Base-by-base conservation (phyloP, 768 basidiomycete genomes). In the Panellus pusillus region DNA sequence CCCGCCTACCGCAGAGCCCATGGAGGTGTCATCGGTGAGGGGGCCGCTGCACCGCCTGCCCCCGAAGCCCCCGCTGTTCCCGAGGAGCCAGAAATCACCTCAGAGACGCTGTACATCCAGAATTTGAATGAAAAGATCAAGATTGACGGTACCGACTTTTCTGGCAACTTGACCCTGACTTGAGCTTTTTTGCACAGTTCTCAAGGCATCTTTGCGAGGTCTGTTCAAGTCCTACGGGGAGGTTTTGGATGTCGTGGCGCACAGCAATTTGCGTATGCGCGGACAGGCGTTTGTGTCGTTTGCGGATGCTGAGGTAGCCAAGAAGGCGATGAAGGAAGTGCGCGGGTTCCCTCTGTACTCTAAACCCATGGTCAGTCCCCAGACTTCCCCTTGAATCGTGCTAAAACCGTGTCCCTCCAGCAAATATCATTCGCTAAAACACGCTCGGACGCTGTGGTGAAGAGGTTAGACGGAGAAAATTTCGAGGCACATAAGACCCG, bases 231-330 rank as follows among this genome's bases (percentile, higher is more conserved):
- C 87, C 13, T 99, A 98, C 65, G 93, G 94, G 12, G 87, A 91
- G 57, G 89, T 99, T 15, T 72, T 98, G 24, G 93, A 96, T 66
- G 93, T 99, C n/a, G 89, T 94, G 17, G 94, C 95, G 9, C 97
- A 99, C 70, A 73, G 78, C 47, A 98, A 97, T 75, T 72, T 99
- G 55, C 86, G 97, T 36, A 99, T 99, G 97, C 81, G 97, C 36
- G 97, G 97, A 14, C 97, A 99, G 73, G 97, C 97, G 4, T 99
- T 99, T 67, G 92, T 99, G 35, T 93, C 91, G 35, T 97, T 99
- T 69, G 79, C 79, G 52, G 84, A 84, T 31, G 76, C 84, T 47
- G 93, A 98, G 53, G 81, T 82, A 52, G 97, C 97, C 32, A 78
- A 80, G 65, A 89, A 87, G 70, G 96, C 96, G 7, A 78, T 91